Evolutionary conservation across 306 rosid genomes (phyloP), one percentile per base, ranked within the genome.

Genomic region (Datisca glomerata): DNA sequence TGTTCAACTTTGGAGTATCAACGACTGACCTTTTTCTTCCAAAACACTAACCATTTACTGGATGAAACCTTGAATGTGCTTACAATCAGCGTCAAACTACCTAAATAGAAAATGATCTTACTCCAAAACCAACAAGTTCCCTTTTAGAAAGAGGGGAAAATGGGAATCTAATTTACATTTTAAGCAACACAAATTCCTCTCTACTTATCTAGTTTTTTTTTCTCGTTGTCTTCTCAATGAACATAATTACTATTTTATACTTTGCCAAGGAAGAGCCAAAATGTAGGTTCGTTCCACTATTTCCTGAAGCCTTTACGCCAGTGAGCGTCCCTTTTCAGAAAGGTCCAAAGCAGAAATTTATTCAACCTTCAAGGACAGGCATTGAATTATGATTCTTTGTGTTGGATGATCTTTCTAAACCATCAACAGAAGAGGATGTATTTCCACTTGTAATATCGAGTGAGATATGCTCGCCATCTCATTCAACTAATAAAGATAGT

Each of bases 251-350:
- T 12, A 63, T 86, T 60, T 62, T 50, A 51, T 81, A 81, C 78
- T 86, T 86, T 73, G 92, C 89, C 49, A 86, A 81, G 81, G 96
- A 86, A 72, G 94, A 75, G 56, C 60, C 66, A 38, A 68, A 69
- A 33, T 78, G 94, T 52, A 78, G 64, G 48, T 81, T 78, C 69
- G 66, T 66, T 71, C 86, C 96, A 16, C 29, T 52, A 13, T 59
- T 16, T 66, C 91, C 93, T 12, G 94, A 73, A 8, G 80, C 73
- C 18, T 78, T 70, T 55, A 44, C 51, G 58, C 84, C 86, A 0
- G 67, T 78, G 55, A 71, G 23, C 66, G 55, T 86, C 37, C 77
- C 96, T 64, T 86, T 81, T 59, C 71, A 73, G 68, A 86, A 81
- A 58, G 96, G 96, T 57, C 58, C 38, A 21, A 81, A 77, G 45